Conservation (phyloP, 2,329 filamentous ascomycete species). For the Nemania sp. region DNA sequence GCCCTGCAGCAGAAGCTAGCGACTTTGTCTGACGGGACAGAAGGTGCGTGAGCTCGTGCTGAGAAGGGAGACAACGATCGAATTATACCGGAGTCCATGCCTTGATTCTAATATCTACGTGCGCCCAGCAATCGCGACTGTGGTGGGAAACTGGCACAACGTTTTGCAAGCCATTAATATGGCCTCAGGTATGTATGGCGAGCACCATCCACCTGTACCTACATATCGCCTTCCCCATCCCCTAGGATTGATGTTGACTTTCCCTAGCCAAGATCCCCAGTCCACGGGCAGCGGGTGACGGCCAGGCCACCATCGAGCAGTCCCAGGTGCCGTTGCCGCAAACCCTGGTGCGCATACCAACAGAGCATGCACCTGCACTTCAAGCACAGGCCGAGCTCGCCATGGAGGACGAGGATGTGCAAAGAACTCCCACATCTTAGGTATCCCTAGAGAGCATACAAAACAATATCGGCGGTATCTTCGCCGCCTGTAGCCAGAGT, state of each 20-base stretch:
- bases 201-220: constrained; percentile 7
- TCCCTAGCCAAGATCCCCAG: constrained; percentile 69
- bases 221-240: background rate
- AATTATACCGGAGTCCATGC: background rate
- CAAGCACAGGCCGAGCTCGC: constrained; percentile 63
- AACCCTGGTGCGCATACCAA: constrained; percentile 83
- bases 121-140: constrained; percentile 73
- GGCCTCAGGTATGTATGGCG: constrained; percentile 76
- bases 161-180: constrained; percentile 84
- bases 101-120: constrained; percentile 27
- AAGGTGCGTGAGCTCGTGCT: constrained; percentile 57
- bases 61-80: background rate
- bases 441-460: background rate
- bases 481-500: background rate
- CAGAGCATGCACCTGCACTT: constrained; percentile 71
- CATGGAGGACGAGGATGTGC: constrained; percentile 52
- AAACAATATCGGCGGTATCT: background rate
- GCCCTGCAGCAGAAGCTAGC: constrained; percentile 76
- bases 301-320: constrained; percentile 44
- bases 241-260: constrained; percentile 10
- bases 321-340: constrained; percentile 67
- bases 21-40: constrained; percentile 79
- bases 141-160: constrained; percentile 86
- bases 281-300: constrained; percentile 52
- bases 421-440: constrained; percentile 32